phyloP scores from a whole-genome alignment of 2,329 filamentous ascomycete genomes.

The Trichoderma sp. region DNA sequence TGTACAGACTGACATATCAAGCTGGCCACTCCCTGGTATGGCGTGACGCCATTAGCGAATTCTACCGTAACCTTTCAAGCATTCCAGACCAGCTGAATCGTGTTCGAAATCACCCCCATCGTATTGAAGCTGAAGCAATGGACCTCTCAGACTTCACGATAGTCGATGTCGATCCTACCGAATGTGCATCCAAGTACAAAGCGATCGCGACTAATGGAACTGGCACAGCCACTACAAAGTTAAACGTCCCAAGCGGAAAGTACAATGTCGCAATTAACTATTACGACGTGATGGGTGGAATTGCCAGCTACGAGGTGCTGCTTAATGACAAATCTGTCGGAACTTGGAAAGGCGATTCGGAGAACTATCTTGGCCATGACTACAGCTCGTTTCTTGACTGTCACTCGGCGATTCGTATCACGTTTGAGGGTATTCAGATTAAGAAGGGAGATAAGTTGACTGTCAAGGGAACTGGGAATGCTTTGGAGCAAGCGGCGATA shows the following conservation, averaged over 20 bases:
- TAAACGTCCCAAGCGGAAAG: conserved; percentile 47
- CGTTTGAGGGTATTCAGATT: conserved; percentile 3
- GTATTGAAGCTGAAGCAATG: conserved; percentile 73
- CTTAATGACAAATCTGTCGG: conserved; percentile 14
- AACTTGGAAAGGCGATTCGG: conserved; percentile 14
- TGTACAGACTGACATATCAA: conserved; percentile 65
- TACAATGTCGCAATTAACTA: conserved; percentile 71
- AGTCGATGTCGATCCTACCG: conserved; percentile 59
- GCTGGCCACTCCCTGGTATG: conserved; percentile 72
- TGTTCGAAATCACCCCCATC: conserved; percentile 64
- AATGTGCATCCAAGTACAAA: conserved; percentile 59
- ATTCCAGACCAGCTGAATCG: conserved; percentile 61
- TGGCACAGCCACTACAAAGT: conserved; percentile 14
- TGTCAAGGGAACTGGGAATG: conserved; percentile 44
- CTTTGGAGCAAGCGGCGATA: conserved; percentile 65
- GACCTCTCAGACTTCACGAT: conserved; percentile 59
- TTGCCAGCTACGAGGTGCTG: conserved; percentile 41
- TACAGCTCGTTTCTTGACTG: conserved; percentile 22
- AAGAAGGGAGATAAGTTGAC: conserved; percentile 7
- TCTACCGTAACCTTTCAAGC: conserved; percentile 63
- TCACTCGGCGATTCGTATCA: conserved; percentile 18
- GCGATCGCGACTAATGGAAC: conserved; percentile 56
- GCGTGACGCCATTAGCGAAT: conserved; percentile 68
- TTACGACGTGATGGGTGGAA: conserved; percentile 64
- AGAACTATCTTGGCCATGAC: conserved; percentile 19